Evolutionary conservation across 2,329 filamentous ascomycete species (phyloP), one percentile per base, ranked within the genome.

Genomic region (Pseudopithomyces chartarum): DNA sequence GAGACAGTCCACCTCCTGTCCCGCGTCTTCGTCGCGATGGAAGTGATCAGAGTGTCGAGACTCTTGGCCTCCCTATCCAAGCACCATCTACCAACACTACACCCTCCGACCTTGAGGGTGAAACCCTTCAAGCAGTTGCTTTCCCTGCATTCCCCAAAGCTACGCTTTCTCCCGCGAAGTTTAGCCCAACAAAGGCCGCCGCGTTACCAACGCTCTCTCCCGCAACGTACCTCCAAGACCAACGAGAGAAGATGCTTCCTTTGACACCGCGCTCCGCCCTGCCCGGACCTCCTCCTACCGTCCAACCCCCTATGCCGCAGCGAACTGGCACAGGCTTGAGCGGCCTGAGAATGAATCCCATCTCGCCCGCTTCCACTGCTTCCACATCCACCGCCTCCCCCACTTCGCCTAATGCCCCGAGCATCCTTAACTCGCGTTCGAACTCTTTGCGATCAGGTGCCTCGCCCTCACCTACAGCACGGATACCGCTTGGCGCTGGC

Each of bases 341-440:
- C 47, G 72, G 71, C 2, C 63, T 74, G 15, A 65, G 68, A 36
- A 73, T 75, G 71, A 75, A 76, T 51, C 73, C 73, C 4, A 57
- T 75, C 13, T 70, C 70, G 3, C 72, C 70, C 5, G 49, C 60
- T 26, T 62, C 65, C 36, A 50, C 54, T 6, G 57, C n/a, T n/a
- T n/a, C 70, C 5, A 47, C 60, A 23, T 62, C 65, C 36, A 50
- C 54, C 4, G 57, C 59, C 40, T 57, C 54, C 4, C 58, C 59
- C 42, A 56, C 65, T 10, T 58, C 50, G 26, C 65, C 66, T 32
- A 45, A 56, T 4, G 64, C 59, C 13, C 57, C 58, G 26, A 39
- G 38, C 2, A 55, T 45, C 22, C 43, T 59, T 1, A 33, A 60
- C 8, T 29, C 57, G 23, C 54, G 59, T 40, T 59, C 63, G 3